Base-by-base conservation (phyloP, 2,329 filamentous ascomycete genomes). In the Beauveria caledonica region DNA sequence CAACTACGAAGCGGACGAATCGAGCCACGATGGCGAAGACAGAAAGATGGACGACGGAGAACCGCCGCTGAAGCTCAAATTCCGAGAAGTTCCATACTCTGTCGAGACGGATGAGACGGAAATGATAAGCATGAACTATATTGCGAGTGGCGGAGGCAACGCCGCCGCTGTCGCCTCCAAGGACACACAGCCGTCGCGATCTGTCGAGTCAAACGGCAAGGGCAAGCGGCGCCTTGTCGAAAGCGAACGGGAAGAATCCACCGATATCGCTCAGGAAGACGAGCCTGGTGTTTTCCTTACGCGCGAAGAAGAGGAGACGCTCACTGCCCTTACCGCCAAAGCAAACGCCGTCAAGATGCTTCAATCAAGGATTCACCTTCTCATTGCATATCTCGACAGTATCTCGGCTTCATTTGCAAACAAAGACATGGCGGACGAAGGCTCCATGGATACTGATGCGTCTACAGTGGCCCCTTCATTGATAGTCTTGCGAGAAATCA, bases 101-200 rank as follows among this genome's bases (percentile, higher is more conserved):
- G 86, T 97, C 2, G 94, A 97, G 75, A 96, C 92, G 0, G 91
- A 90, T 10, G 92, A 97, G 72, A 92, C 92, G 1, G 94, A 99
- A 74, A 97, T 97, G 92, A 97, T 99, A 65, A 89, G 90, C 66
- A 90, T 99, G 68, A 92, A 97, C 73, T 96, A 92, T 65, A 88
- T 99, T 21, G 92, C 93, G 0, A 86, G 87, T 57, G 90, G 89
- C 44, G 89, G 89, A 51, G 90, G 89, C 52, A 93, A 90, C 68
- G 92, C 92, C 25, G 86, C 88, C 11, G 85, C 85, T 36, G 77
- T 84, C 29, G 65, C 67, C 10, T 64, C 67, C 59, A 76, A 73
- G 66, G 77, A 78, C 60, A 77, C 78, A 60, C 70, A 75, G n/a
- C 70, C 71, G 2, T 69, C 69, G 48, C 70, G 71, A 50, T 74